Evolutionary conservation across 768 basidiomycete genomes (phyloP), one percentile per base, ranked within the genome.

Genomic region (Stropharia rugosoannulata): DNA sequence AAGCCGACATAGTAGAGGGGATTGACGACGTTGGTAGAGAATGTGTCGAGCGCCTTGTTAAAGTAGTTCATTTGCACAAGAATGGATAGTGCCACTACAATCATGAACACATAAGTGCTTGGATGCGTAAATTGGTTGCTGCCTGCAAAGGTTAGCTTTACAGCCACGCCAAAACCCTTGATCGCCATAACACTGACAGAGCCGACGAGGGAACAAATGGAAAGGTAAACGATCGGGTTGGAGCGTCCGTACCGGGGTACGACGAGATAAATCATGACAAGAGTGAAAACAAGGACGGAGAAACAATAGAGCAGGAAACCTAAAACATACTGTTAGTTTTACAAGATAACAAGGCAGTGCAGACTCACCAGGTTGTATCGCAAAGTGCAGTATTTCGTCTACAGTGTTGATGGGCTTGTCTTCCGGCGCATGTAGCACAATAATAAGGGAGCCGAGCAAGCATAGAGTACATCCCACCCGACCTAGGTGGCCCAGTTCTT

Each of bases 1-100:
- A 99, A 99, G 69, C 92, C 89, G 70, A 98, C 96, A 66, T 95
- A 98, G 74, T 98, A 98, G 78, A 97, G 89, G 0, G 95, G 96
- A 69, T 98, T 98, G 49, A 98, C 95, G 47, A 98, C 92, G 67
- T 98, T 98, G 42, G 95, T 97, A 2, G 94, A 95, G 71, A 98
- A 98, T 0, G 85, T 93, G 68, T 98, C 95, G 49, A 98, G 80
- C 0, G 95, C 96, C 69, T 98, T 98, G 80, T 98, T 99, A 79
- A 97, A 95, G 75, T 94, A 95, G 71, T 92, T 90, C 90, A 95
- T 93, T 72, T 94, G 93, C 19, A 93, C 83, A 59, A 96, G 70
- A 66, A 99, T 98, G 69, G 93, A 98, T 1, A 83, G 72, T 1
- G 79, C 80, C 2, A 94, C 89, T 35, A 92, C 84, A 48, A 93